Evolutionary conservation across 2,329 filamentous ascomycete genomes (phyloP), one percentile per base, ranked within the genome.

Genomic region (Emergomyces pasteurianus): DNA sequence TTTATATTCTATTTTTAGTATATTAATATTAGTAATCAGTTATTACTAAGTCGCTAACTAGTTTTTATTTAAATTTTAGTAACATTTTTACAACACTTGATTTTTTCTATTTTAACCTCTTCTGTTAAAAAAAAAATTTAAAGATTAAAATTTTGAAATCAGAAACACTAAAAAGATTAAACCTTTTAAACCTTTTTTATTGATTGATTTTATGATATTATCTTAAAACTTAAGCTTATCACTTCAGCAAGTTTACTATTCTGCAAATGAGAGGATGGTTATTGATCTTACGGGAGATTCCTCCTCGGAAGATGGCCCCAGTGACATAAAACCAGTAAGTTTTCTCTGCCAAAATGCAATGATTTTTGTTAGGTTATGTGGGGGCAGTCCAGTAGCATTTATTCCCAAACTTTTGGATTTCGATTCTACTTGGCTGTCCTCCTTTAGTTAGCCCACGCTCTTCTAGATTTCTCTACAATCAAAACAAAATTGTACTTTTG

Each of bases 261-360:
- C 8, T 42, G 18, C 28, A 7, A 23, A 38, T 2, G n/a, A 38
- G 28, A 58, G 34, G 6, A 70, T 67, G 67, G 62, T 69, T 7
- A 68, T 70, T 21, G 68, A 71, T 55, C 54, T 71, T 16, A 71
- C 68, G 0, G 43, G 58, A 36, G 67, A 71, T 49, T 70, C 66
- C 3, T 67, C 69, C 43, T 60, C 66, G 1, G 68, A 68, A 23
- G 63, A 63, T 23, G 60, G 63, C 8, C 50, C 23, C 9, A 12
- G 16, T 21, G 2, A 36, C n/a, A 10, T 23, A 23, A 31, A 38
- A 54, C 18, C 28, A 14, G 50, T 54, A 31, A 54, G 50, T 54
- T 54, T 36, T 12, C 31, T 31, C 1, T 10, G 16, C 6, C 23
- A 28, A 38, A 38, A 4, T 38, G 50, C 18, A 36, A 34, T 38